Evolutionary conservation across 2,329 filamentous ascomycete genomes (phyloP), one percentile per base, ranked within the genome.

Genomic region (Xylariaceae sp.): DNA sequence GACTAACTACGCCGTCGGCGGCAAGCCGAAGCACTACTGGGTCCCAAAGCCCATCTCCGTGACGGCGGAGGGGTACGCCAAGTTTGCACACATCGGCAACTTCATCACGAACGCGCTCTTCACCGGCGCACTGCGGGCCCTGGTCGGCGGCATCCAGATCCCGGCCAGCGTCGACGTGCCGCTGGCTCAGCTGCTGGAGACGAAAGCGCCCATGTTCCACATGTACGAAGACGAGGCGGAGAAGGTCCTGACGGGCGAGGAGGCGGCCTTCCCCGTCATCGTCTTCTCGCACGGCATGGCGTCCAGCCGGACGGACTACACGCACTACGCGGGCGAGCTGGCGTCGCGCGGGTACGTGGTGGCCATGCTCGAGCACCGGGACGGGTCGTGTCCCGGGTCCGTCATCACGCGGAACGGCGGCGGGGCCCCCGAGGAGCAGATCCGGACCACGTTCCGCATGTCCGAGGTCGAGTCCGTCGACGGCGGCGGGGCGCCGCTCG

Each of bases 251-350:
- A 37, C 36, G 4, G 36, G 38, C 8, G 39, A 49, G 5, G 31
- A 35, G 13, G 33, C 42, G 13, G 45, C 45, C 1, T 58, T 65
- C 18, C 66, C 68, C 7, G 55, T 72, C 39, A 51, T 72, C 38
- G 51, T 72, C 43, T 70, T 73, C 45, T 70, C 68, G 5, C 69
- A 73, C 41, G 69, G 69, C 27, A 67, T 67, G 50, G 67, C 65
- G 16, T 65, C 62, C 26, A 67, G 63, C 1, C 52, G 68, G 15
- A 69, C 65, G 2, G 67, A 71, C 46, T 73, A 73, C 50, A 70
- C 67, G 0, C 58, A 69, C 47, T 72, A 64, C 43, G 57, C 68
- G 12, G 65, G 66, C 37, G 64, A 70, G 37, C 55, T 72, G 1
- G 68, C 69, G 7, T 66, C 63, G n/a, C 58, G 61, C 2, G 69